These are phyloP conservation scores for Erigeron philadelphicus DNA, from an alignment of 140 eudicot genomes.

Conservation along the genomic window DNA sequence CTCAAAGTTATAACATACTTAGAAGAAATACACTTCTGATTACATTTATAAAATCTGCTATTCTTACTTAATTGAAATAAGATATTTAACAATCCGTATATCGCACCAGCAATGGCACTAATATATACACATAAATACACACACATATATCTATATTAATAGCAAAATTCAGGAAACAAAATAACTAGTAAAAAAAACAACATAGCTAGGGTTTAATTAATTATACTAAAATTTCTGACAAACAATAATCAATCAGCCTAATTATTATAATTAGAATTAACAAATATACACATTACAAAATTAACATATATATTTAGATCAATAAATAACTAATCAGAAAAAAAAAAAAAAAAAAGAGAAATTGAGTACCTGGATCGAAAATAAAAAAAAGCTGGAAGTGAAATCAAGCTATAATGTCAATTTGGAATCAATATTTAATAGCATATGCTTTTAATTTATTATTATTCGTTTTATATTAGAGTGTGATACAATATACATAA, in stretches of 20 bases:
- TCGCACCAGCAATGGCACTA: too few relatives aligned
- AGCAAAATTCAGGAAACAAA: background rate
- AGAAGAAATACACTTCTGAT: too few relatives aligned
- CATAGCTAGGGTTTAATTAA: conserved; percentile 31
- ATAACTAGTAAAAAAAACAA: conserved; percentile 9
- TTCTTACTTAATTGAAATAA: too few relatives aligned
- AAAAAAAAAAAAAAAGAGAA: background rate
- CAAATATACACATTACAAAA: conserved; percentile 9
- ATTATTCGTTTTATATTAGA: background rate
- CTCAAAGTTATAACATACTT: too few relatives aligned
- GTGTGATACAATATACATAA: too few relatives aligned
- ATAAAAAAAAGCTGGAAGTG: conserved; percentile 5
- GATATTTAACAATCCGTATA: too few relatives aligned
- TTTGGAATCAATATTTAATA: conserved; percentile 18
- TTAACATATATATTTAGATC: conserved; percentile 5
- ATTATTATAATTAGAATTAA: background rate
- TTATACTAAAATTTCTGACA: background rate
- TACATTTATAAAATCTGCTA: too few relatives aligned
- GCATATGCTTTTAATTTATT: conserved; percentile 35
- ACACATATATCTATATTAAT: background rate
- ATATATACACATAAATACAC: background rate
- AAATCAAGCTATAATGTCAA: conserved; percentile 4
- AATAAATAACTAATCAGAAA: background rate
- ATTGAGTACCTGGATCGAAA: conserved; percentile 19
- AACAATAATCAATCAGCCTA: conserved; percentile 15